Percentiles rank a stretch among this genome's conserved stretches.
Evolutionary conservation across 164 flowering plant genomes (phyloP).

Genomic region (Taxillus chinensis): DNA sequence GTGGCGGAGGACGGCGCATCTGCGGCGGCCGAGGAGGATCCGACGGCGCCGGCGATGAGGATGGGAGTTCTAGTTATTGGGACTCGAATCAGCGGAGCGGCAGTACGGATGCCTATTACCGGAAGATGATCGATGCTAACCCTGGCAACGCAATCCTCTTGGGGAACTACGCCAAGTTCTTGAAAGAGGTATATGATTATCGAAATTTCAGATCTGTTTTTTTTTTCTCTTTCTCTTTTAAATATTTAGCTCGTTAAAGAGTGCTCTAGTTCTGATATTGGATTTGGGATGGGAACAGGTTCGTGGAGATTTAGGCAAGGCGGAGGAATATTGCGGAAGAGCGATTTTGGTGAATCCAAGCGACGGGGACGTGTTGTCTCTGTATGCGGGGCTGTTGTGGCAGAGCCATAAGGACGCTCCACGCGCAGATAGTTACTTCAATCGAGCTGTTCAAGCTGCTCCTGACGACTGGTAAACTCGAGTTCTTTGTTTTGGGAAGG

Average conservation of each 20-base stretch:
- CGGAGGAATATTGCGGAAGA: constrained; percentile 80
- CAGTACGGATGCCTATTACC: constrained; percentile 34
- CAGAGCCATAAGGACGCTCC: constrained; percentile 43
- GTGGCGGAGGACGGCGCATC: constrained; percentile 15
- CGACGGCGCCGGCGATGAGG: constrained; percentile 14
- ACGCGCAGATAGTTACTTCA: constrained; percentile 64
- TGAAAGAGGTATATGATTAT: constrained; percentile 41
- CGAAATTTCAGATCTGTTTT: background rate
- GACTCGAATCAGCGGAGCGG: constrained; percentile 17
- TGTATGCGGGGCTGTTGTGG: constrained; percentile 78
- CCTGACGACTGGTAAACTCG: constrained; percentile 65
- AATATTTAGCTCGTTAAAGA: background rate
- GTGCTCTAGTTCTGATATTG: no score
- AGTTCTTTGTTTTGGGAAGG: no score
- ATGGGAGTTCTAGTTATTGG: constrained; percentile 8
- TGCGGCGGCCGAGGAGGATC: constrained; percentile 18
- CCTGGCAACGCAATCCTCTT: constrained; percentile 50
- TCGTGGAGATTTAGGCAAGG: constrained; percentile 48
- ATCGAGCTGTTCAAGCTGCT: constrained; percentile 77
- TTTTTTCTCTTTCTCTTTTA: background rate
- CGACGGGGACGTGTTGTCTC: constrained; percentile 55
- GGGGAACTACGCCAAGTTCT: constrained; percentile 49
- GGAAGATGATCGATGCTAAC: constrained; percentile 50
- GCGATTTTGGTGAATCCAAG: constrained; percentile 64
- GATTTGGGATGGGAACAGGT: constrained; percentile 30